A percentile compares a stretch with the other conserved stretches of the same genome.
These are phyloP conservation scores for Spizellomyces sp. DNA, from an alignment of 192 early-diverging fungal species.

Conservation along the genomic window DNA sequence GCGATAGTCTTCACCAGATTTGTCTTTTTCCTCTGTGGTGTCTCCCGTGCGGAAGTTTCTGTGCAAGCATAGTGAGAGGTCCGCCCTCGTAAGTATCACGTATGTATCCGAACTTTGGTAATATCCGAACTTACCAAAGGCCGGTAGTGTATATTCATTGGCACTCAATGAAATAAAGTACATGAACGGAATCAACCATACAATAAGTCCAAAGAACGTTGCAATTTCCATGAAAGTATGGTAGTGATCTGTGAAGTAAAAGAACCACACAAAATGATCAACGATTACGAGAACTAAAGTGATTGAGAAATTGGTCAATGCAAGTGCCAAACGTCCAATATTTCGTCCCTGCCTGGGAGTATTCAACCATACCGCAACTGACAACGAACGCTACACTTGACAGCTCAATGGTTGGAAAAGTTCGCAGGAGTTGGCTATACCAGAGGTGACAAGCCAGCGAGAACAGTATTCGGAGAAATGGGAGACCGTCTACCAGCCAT, in stretches of 20 bases:
- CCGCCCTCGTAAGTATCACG: neutral
- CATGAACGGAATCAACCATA: slow-evolving; percentile 92
- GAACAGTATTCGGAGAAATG: slow-evolving; percentile 67
- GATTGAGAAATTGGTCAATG: neutral
- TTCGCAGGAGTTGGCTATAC: slow-evolving; percentile 77
- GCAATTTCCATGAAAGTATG: slow-evolving; percentile 77
- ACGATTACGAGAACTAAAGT: slow-evolving; percentile 64
- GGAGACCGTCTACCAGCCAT: slow-evolving; percentile 77
- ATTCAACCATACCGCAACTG: slow-evolving; percentile 71
- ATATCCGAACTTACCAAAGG: slow-evolving; percentile 46
- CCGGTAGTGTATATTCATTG: slow-evolving; percentile 82
- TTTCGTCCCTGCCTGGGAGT: neutral
- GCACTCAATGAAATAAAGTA: slow-evolving; percentile 93
- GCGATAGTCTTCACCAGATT: slow-evolving; percentile 26
- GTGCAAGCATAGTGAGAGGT: slow-evolving; percentile 3
- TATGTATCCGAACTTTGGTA: neutral
- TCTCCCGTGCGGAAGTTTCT: neutral
- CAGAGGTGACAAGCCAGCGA: slow-evolving; percentile 76
- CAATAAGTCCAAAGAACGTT: slow-evolving; percentile 89
- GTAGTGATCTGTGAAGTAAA: slow-evolving; percentile 79
- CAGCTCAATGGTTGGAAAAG: slow-evolving; percentile 83
- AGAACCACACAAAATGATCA: slow-evolving; percentile 97
- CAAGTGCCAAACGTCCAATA: neutral
- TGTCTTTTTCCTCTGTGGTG: slow-evolving; percentile 9
- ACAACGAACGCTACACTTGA: slow-evolving; percentile 72